These are phyloP conservation scores for Kandelia obovata DNA, from an alignment of 345 rosid species.

Conservation along the genomic window DNA sequence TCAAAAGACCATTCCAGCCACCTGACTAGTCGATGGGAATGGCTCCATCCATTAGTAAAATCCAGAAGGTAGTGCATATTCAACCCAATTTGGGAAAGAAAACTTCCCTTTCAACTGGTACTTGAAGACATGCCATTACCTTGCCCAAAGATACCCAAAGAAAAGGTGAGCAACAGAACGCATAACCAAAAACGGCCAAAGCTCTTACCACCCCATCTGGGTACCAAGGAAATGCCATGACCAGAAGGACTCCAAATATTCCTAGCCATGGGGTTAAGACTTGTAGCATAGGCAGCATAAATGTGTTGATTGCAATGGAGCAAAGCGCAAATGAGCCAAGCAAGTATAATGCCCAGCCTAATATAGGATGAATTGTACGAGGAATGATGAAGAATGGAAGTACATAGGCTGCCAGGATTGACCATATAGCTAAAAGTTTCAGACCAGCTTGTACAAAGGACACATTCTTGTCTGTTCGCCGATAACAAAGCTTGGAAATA, in stretches of 20 bases:
- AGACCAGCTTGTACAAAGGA: conserved; percentile 49
- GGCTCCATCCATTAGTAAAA: conserved; percentile 2
- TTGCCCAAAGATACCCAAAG: conserved; percentile 53
- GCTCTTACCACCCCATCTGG: conserved; percentile 65
- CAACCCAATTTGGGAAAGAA: conserved; percentile 57
- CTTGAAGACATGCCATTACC: conserved; percentile 60
- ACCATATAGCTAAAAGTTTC: conserved; percentile 58
- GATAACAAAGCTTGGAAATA: conserved; percentile 73
- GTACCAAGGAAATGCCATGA: conserved; percentile 83
- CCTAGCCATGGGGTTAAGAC: conserved; percentile 64
- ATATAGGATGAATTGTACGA: conserved; percentile 69
- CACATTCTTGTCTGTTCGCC: conserved; percentile 55
- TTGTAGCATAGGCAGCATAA: conserved; percentile 55
- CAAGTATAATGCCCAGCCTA: conserved; percentile 82
- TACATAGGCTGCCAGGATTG: conserved; percentile 69
- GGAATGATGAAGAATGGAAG: conserved; percentile 78
- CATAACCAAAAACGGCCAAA: conserved; percentile 61
- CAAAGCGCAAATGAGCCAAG: conserved; percentile 63
- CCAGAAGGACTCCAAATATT: conserved; percentile 62
- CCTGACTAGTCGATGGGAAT: too few relatives aligned
- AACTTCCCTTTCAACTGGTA: conserved; percentile 66
- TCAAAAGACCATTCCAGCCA: background rate
- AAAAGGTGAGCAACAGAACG: conserved; percentile 74
- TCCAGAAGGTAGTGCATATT: conserved; percentile 24
- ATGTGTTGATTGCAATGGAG: conserved; percentile 55